Base-by-base conservation (phyloP, 768 basidiomycete species). In the Russula abietina region DNA sequence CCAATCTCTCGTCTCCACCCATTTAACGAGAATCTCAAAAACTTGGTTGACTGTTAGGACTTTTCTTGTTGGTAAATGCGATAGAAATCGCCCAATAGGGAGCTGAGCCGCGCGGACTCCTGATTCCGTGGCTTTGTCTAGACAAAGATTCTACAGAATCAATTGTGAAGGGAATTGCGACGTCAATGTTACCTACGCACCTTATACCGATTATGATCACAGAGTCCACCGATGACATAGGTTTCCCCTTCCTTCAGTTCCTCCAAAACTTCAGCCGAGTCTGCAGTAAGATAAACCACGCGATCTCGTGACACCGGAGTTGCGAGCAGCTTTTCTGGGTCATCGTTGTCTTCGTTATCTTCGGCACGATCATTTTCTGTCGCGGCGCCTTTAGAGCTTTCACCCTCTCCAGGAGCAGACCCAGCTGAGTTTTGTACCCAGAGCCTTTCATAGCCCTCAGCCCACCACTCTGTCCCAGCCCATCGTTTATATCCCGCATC, bases 21-120 rank as follows among this genome's bases (percentile, higher is more conserved):
- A 98, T 68, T 87, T 84, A 22, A 94, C 74, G 60, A 99, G 78
- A 67, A 98, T 97, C 73, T 96, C 93, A 71, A 95, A 91, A 48
- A 82, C 83, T 75, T 98, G 97, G 74, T 99, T 98, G 58, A 99
- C 94, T 1, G 97, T 99, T 66, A 99, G 79, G 36, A 99, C 93
- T 70, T 98, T 98, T 65, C 97, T 86, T 11, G 95, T 94, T 36
- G 87, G 81, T 61, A 99, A 78, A 53, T 88, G 82, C 49, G 87
- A 80, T 39, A 98, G 78, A 72, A 91, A 97, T 59, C 86, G 87
- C n/a, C 93, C 91, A 59, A 99, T 98, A 3, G 97, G 97, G 59
- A 99, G 83, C 55, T 91, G 87, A 4, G 94, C 97, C 45, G 93
- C 89, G 48, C 87, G 83, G 59, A 98, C 81, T 5, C 82, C 83